Conservation (phyloP, 148 eudicot genomes). For the Amaranthus palmeri region DNA sequence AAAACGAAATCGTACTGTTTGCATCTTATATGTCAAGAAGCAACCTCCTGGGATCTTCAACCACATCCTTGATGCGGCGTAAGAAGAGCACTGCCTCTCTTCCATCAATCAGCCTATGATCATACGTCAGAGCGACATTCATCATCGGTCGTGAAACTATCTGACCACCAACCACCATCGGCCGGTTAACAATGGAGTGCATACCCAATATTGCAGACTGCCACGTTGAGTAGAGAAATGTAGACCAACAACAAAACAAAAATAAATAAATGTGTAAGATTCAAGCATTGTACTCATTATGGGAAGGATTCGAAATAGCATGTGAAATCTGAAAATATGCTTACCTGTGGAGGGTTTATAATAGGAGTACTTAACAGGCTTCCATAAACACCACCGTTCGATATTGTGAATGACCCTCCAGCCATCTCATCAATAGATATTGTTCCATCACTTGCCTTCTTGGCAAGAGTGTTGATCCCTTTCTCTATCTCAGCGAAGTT, state of each 20-base stretch:
- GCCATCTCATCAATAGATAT: constrained; percentile 97
- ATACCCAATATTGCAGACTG: constrained; percentile 59
- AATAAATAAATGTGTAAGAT: no score
- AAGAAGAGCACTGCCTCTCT: constrained; percentile 96
- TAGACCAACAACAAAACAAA: background rate
- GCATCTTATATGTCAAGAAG: constrained; percentile 66
- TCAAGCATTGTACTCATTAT: background rate
- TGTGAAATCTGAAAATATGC: background rate
- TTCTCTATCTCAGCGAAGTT: constrained; percentile 93
- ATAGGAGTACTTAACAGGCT: constrained; percentile 96
- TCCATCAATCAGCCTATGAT: constrained; percentile 94
- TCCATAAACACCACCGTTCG: constrained; percentile 98
- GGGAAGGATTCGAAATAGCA: no score
- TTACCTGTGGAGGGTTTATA: constrained; percentile 98
- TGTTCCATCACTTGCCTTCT: constrained; percentile 75
- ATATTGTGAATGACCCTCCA: constrained; percentile 89
- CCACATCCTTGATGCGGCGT: constrained; percentile 90
- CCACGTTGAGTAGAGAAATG: background rate
- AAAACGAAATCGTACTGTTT: background rate
- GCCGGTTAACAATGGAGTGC: constrained; percentile 51
- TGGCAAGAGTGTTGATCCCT: constrained; percentile 78
- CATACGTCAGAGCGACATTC: constrained; percentile 93
- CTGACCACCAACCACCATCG: constrained; percentile 58
- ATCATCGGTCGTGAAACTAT: constrained; percentile 89
- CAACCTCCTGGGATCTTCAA: constrained; percentile 94